Evolutionary conservation across 2,329 filamentous ascomycete genomes (phyloP).

Genomic region (Stagonosporopsis vannaccii): DNA sequence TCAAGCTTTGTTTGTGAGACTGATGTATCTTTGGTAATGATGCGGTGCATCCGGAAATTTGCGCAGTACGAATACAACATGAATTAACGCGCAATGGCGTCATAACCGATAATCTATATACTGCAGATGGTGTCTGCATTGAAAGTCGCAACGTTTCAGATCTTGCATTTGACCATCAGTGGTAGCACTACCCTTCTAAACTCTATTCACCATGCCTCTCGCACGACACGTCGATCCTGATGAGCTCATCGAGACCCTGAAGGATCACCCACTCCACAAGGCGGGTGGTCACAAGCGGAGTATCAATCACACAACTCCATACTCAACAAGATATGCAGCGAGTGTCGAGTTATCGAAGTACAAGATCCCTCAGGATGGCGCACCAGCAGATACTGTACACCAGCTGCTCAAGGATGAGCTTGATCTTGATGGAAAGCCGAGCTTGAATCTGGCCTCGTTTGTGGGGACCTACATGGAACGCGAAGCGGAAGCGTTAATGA

Average conservation of each 20-base stretch:
- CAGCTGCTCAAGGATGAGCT: slow-evolving; percentile 62
- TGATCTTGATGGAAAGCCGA: slow-evolving; percentile 60
- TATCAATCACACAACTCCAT: slow-evolving; percentile 63
- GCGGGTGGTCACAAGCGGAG: slow-evolving; percentile 45
- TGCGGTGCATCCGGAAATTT: slow-evolving; percentile 9
- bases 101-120: slow-evolving; percentile 15
- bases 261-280: slow-evolving; percentile 54
- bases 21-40: slow-evolving; percentile 6
- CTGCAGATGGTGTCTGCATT: not conserved
- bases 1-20: slow-evolving; percentile 34
- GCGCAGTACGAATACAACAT: not conserved
- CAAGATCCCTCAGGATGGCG: slow-evolving; percentile 63
- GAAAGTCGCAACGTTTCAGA: not conserved
- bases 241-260: slow-evolving; percentile 62
- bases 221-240: slow-evolving; percentile 61
- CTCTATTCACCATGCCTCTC: slow-evolving; percentile 54
- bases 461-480: slow-evolving; percentile 76
- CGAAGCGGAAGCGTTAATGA: slow-evolving; percentile 69
- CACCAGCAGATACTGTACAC: slow-evolving; percentile 68
- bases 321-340: slow-evolving; percentile 64
- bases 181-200: not conserved
- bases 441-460: slow-evolving; percentile 72
- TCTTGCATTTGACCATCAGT: not conserved
- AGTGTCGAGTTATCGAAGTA: slow-evolving; percentile 66
- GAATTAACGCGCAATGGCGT: slow-evolving; percentile 14